Evolutionary conservation across 139 green algal species (phyloP).

Genomic region (Edaphochlamys debaryana): DNA sequence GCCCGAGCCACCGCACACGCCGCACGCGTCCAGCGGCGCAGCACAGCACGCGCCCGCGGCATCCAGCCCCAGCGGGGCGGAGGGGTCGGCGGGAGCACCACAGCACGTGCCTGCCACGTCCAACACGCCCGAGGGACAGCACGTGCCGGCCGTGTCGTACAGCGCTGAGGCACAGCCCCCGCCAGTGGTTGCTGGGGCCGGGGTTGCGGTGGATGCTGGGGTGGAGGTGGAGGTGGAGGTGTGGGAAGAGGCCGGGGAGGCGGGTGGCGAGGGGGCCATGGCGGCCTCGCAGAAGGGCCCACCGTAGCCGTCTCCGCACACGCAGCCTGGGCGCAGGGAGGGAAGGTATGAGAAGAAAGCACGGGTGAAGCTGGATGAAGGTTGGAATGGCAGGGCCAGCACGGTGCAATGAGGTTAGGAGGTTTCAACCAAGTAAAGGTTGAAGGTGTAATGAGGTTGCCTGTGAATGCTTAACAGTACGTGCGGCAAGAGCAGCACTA

Average conservation of each 20-base stretch:
- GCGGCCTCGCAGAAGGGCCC: conserved; percentile 15
- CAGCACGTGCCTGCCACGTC: conserved; percentile 48
- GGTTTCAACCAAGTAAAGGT: no score
- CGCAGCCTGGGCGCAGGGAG: conserved; percentile 15
- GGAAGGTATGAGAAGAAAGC: no score
- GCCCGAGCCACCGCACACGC: conserved; percentile 59
- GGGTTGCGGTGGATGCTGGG: neutral
- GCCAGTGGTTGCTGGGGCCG: neutral
- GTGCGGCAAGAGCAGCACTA: no score
- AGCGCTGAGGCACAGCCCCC: conserved; percentile 37
- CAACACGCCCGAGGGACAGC: conserved; percentile 45
- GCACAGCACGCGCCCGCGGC: conserved; percentile 59
- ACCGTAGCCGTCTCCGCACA: neutral
- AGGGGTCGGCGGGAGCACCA: neutral
- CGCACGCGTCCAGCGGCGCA: conserved; percentile 66
- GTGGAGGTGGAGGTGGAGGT: neutral
- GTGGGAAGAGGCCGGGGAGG: conserved; percentile 3
- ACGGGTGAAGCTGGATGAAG: no score
- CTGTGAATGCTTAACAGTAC: no score
- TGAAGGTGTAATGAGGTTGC: no score
- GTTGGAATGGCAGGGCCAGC: no score
- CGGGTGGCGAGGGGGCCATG: neutral
- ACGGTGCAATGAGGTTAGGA: no score
- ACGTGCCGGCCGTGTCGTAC: conserved; percentile 28
- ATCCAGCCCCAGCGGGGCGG: conserved; percentile 41